Base-by-base conservation (phyloP, 129 eudicot species). In the Solidago caesia region DNA sequence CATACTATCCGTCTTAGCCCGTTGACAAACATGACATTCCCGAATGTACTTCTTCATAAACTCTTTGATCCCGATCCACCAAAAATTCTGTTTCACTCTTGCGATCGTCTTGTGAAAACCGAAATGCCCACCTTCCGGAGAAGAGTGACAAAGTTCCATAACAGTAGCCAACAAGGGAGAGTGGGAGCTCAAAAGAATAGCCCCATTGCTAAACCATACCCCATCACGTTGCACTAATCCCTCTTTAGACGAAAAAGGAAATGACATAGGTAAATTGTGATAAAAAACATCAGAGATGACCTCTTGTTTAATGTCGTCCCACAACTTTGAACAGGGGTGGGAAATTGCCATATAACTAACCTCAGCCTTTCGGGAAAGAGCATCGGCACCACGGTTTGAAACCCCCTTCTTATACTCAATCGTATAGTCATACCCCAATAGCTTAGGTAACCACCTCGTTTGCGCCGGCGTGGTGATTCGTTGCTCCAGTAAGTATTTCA, bases 21-120 rank as follows among this genome's bases (percentile, higher is more conserved):
- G 73, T 25, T 68, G 73, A 10, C 73, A 68, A 16, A 12, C 1
- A 4, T 0, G 7, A 11, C 73, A 46, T 21, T 47, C 73, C 4
- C 33, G 72, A 7, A 45, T 29, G 7, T 14, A 67, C 72, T 41
- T 29, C 11, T 44, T 67, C 39, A 67, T 1, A 11, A 2, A 14
- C 25, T 43, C 55, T 67, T 67, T 21, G 0, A 67, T 7, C 2
- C 72, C 72, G 4, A n/a, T 15, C 72, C 72, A 67, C 72, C 72
- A 67, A 45, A 67, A 67, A 67, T 6, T 67, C 2, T 67, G 13
- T 67, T 67, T 67, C 13, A 67, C 56, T 45, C 13, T 14, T 44
- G 55, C 71, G 29, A 67, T 16, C 29, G 71, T 67, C 44, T 67
- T 67, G 48, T 67, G 71, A 33, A 67, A 67, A 5, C 72, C 72